Evolutionary conservation across 1,139 yeast genomes (phyloP), one percentile per base, ranked within the genome.

Genomic region (Candida anutae): DNA sequence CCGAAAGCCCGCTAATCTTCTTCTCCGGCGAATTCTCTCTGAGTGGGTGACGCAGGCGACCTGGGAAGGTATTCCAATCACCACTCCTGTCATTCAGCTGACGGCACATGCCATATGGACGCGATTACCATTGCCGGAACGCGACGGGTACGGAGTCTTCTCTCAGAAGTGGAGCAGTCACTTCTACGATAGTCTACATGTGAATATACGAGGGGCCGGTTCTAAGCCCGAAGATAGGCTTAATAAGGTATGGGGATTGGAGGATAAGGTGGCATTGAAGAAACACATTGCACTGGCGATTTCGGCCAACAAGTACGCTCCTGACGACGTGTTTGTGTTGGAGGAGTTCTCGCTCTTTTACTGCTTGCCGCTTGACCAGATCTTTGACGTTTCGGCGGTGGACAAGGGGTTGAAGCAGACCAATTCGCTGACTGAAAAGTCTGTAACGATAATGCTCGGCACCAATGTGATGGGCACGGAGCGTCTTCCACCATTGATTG

Each of bases 11-110:
- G 53, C 73, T 19, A 76, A 77, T 40, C 74, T 77, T 4, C 46
- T 76, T 11, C 55, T 77, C 12, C 54, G 83, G 27, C 62, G 68
- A 27, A 75, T 76, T 5, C 48, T 77, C 25, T 68, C 77, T 6
- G 83, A 77, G 47, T 77, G 83, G 83, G 72, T 76, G 27, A 69
- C 79, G 1, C 83, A 76, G 45, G 73, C 77, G 15, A 65, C 69
- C 2, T 76, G 84, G 83, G 79, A 74, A 45, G 68, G 66, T 26
- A 72, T 75, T 16, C 83, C 83, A 2, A 68, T 76, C 5, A 73
- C 81, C 0, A 68, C 77, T 0, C 80, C 81, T 0, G 72, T 75
- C 15, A 62, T 77, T 16, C 77, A 74, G 40, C 74, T 71, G 48
- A 73, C 83, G 1, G 82, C 84, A 2, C 63, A 69, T 30, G 68